Base-by-base conservation (phyloP, 2,329 filamentous ascomycete genomes). In the Sporothrix pseudoabietina region DNA sequence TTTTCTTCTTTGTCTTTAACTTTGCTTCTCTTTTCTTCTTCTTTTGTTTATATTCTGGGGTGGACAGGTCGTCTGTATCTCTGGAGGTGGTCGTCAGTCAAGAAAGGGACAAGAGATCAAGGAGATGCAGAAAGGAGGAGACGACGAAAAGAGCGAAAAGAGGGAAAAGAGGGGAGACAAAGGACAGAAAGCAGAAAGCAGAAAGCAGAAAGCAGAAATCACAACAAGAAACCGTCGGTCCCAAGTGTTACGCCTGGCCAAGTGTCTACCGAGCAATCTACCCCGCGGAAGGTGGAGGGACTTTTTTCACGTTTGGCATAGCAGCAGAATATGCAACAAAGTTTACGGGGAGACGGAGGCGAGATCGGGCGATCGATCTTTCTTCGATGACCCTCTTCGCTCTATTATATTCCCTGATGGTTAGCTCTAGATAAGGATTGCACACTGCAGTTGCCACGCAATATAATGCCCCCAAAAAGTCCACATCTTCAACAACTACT, bases 21-120 rank as follows among this genome's bases (percentile, higher is more conserved):
- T 35, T 35, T 47, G 44, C 5, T 16, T 16, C 22, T 12, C 14
- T 47, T 16, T 35, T 19, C 4, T n/a, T 39, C 16, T 54, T 32
- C 41, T 55, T 54, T 55, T 69, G 66, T 54, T 35, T 69, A 54
- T 14, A 39, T 55, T 55, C 41, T 52, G 66, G 30, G 26, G 47
- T 8, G n/a, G 35, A 10, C n/a, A 9, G 9, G 41, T 44, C 6
- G 52, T 26, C 19, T 59, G 16, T 19, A 41, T 41, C 30, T 52
- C 10, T 22, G 32, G 52, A 32, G n/a, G 52, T 41, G 32, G 44
- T 14, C 41, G 44, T 14, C 41, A 8, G 10, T 30, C 59, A 26
- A 30, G 12, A 30, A 3, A 44, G 14, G 35, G n/a, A 44, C 26
- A 35, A 26, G 1, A 26, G 26, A 26, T 26, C 26, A 26, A 4